Evolutionary conservation across 768 basidiomycete species (phyloP).

Genomic region (Tylopilus rubrobrunneus): DNA sequence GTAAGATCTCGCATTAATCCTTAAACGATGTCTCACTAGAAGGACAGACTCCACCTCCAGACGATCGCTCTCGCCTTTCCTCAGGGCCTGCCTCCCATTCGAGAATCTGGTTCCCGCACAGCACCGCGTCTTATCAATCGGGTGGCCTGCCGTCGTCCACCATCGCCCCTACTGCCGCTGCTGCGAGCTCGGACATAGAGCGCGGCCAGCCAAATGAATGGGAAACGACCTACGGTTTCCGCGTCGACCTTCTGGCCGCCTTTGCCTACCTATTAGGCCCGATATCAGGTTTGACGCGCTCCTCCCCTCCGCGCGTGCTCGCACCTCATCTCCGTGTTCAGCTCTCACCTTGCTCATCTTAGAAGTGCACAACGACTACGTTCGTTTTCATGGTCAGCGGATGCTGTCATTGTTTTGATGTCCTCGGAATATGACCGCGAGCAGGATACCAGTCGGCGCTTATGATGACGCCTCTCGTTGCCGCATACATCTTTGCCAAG

Average conservation of each 20-base stretch:
- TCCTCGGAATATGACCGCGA: conserved; percentile 4
- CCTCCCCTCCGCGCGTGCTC: background rate
- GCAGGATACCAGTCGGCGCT: conserved; percentile 79
- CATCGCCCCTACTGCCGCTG: conserved; percentile 36
- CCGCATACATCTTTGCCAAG: conserved; percentile 52
- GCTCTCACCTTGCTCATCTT: conserved; percentile 63
- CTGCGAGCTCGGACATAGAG: conserved; percentile 36
- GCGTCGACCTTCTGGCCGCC: conserved; percentile 65
- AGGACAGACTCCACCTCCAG: conserved; percentile 32
- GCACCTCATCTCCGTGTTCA: conserved; percentile 20
- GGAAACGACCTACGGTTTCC: conserved; percentile 66
- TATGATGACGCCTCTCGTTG: conserved; percentile 57
- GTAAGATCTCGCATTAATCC: conserved; percentile 31
- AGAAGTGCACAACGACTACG: conserved; percentile 75
- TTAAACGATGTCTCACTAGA: background rate
- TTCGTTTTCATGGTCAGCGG: conserved; percentile 69
- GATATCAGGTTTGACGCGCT: conserved; percentile 53
- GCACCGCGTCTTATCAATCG: conserved; percentile 60
- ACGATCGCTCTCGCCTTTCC: conserved; percentile 39
- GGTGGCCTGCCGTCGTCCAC: conserved; percentile 59
- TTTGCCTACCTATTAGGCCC: conserved; percentile 67
- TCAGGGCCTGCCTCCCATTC: conserved; percentile 8
- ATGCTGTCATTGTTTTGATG: conserved; percentile 2
- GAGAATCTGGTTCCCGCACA: conserved; percentile 52
- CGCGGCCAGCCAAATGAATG: conserved; percentile 51